These are phyloP conservation scores for Cyclotella sp. DNA, from an alignment of 108 stramenopile genomes.

Conservation along the genomic window DNA sequence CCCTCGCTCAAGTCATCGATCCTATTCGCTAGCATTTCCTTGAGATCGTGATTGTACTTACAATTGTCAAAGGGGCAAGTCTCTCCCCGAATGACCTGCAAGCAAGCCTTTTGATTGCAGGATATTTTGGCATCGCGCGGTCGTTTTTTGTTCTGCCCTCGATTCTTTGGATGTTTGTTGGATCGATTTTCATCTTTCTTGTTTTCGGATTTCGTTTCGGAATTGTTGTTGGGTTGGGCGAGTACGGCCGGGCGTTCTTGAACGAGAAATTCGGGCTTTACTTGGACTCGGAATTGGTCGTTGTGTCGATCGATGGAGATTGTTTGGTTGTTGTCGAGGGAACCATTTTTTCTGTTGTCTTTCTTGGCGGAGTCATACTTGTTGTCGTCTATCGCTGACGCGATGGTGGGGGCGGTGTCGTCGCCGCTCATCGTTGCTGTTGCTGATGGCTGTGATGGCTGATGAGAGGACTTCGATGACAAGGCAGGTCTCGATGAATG, in stretches of 20 bases:
- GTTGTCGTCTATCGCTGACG: not conserved
- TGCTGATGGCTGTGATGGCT: no score
- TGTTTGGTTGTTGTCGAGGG: not conserved
- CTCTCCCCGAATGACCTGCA: slow-evolving; percentile 61
- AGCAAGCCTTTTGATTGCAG: slow-evolving; percentile 64
- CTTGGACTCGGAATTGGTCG: slow-evolving; percentile 47
- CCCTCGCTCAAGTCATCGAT: slow-evolving; percentile 61
- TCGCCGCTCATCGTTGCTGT: slow-evolving; percentile 14
- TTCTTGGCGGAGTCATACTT: not conserved
- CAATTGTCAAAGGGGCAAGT: slow-evolving; percentile 69
- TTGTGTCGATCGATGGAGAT: slow-evolving; percentile 17
- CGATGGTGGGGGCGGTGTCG: slow-evolving; percentile 1
- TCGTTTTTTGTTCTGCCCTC: slow-evolving; percentile 79
- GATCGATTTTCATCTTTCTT: slow-evolving; percentile 31
- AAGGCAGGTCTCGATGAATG: no score
- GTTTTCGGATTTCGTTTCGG: slow-evolving; percentile 6
- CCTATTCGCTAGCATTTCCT: slow-evolving; percentile 65
- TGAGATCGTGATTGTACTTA: slow-evolving; percentile 85
- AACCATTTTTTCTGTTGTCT: not conserved
- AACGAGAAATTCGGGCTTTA: slow-evolving; percentile 63
- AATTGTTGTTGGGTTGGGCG: slow-evolving; percentile 16
- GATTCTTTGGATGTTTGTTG: slow-evolving; percentile 48
- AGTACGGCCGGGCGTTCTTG: slow-evolving; percentile 41
- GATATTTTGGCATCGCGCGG: slow-evolving; percentile 70
- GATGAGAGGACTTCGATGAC: no score